Conservation (phyloP, 306 rosid genomes). For the Benincasa hispida region DNA sequence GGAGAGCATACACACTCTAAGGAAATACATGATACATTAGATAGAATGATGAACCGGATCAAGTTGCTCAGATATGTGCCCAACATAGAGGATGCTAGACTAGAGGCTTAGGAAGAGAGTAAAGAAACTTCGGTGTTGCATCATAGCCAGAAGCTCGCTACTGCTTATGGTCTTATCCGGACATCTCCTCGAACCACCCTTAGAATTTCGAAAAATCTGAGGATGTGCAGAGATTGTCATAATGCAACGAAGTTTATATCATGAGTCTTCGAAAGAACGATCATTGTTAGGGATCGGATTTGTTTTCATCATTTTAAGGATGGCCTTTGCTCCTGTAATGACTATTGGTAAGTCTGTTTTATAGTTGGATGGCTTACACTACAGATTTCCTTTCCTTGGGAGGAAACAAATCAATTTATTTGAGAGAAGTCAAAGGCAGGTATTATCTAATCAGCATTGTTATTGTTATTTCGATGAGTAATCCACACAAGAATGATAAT, state of each 20-base stretch:
- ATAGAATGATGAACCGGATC: constrained; percentile 38
- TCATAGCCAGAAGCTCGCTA: constrained; percentile 65
- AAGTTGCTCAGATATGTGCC: constrained; percentile 41
- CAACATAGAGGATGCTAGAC: constrained; percentile 33
- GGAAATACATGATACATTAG: constrained; percentile 36
- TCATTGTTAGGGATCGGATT: constrained; percentile 41
- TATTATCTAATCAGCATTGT: too few species aligned
- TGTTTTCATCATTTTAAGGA: constrained; percentile 52
- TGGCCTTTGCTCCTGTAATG: constrained; percentile 54
- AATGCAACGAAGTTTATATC: constrained; percentile 47
- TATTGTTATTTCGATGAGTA: too few species aligned
- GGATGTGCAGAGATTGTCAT: constrained; percentile 50
- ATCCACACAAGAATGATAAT: not conserved
- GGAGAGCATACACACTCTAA: constrained; percentile 27
- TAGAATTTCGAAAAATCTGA: constrained; percentile 41
- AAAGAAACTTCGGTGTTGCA: constrained; percentile 42
- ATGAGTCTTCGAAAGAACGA: constrained; percentile 32
- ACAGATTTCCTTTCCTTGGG: not conserved
- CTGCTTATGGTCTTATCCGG: constrained; percentile 40
- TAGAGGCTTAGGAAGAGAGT: constrained; percentile 53
- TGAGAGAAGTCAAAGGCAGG: not conserved
- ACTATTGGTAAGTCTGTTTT: constrained; percentile 31
- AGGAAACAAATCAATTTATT: not conserved
- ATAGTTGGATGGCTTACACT: not conserved
- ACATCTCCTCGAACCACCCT: constrained; percentile 36